Percentiles rank a stretch among this genome's conserved stretches.
These are phyloP conservation scores for Lentinula aciculospora DNA, from an alignment of 768 basidiomycete genomes.

Conservation along the genomic window DNA sequence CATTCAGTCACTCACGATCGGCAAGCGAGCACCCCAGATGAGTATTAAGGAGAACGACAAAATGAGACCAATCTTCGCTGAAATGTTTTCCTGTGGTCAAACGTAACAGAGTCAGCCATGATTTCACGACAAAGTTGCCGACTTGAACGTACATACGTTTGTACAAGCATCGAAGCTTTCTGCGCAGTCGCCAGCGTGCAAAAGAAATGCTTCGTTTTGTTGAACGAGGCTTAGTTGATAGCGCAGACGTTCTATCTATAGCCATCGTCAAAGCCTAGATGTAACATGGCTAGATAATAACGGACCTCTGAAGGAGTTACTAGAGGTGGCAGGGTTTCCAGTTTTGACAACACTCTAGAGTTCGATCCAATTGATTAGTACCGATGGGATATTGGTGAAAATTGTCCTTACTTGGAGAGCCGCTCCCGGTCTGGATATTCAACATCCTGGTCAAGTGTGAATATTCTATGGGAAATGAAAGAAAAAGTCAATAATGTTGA, in stretches of 20 bases:
- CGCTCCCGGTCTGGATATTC: conserved; percentile 61
- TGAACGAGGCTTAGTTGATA: conserved; percentile 78
- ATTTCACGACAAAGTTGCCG: conserved; percentile 1
- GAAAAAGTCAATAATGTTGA: conserved; percentile 17
- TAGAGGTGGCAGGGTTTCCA: conserved; percentile 77
- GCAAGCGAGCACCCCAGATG: conserved; percentile 88
- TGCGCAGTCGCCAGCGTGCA: conserved; percentile 98
- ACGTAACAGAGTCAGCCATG: background rate
- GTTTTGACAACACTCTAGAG: conserved; percentile 70
- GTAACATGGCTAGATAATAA: conserved; percentile 5
- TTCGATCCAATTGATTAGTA: conserved; percentile 7
- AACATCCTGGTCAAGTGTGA: conserved; percentile 38
- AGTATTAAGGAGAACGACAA: conserved; percentile 94
- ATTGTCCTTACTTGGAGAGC: conserved; percentile 43
- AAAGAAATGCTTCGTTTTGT: conserved; percentile 82
- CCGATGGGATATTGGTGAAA: conserved; percentile 6
- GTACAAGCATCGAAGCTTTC: conserved; percentile 92
- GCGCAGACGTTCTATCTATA: conserved; percentile 76
- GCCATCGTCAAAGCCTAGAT: background rate
- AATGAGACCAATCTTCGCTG: conserved; percentile 84
- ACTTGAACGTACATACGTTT: conserved; percentile 42
- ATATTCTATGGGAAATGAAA: background rate
- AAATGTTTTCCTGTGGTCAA: conserved; percentile 66
- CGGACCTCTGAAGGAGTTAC: conserved; percentile 90
- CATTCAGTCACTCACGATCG: conserved; percentile 57